phyloP scores from a whole-genome alignment of 495 filamentous ascomycete genomes.

The Sphaerosporella brunnea region DNA sequence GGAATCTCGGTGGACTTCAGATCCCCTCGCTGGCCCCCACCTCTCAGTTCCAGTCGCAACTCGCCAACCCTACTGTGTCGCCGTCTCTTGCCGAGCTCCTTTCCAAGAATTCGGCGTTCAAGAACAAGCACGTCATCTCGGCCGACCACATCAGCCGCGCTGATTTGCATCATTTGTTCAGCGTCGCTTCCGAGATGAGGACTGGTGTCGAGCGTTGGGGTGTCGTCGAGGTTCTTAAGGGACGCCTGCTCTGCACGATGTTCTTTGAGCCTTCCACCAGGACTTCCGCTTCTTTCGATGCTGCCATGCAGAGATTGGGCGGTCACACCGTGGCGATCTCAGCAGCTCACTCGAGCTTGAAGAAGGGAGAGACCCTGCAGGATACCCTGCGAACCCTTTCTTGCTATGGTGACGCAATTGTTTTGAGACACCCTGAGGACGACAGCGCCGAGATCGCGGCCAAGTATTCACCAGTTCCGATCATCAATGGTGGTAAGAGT shows the following conservation, averaged over 20 bases:
- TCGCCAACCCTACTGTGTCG: constrained; percentile 31
- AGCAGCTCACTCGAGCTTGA: constrained; percentile 61
- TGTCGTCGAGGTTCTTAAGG: constrained; percentile 69
- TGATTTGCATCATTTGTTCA: constrained; percentile 84
- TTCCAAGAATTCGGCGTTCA: constrained; percentile 58
- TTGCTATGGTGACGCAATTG: constrained; percentile 84
- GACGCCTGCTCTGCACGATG: constrained; percentile 68
- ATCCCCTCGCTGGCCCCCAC: constrained; percentile 33
- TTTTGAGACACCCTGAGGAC: constrained; percentile 78
- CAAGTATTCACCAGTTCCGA: constrained; percentile 70
- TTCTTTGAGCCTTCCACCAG: constrained; percentile 97
- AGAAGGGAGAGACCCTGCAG: constrained; percentile 85
- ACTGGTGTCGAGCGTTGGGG: constrained; percentile 80
- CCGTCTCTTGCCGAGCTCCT: constrained; percentile 51
- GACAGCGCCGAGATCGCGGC: constrained; percentile 58
- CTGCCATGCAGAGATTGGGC: constrained; percentile 93
- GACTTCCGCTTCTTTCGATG: constrained; percentile 89
- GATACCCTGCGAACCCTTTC: constrained; percentile 86
- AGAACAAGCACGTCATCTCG: constrained; percentile 67
- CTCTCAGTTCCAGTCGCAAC: constrained; percentile 20
- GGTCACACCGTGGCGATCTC: constrained; percentile 63
- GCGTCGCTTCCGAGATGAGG: constrained; percentile 90
- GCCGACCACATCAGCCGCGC: constrained; percentile 72
- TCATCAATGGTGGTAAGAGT: constrained; percentile 69
- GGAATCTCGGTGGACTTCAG: constrained; percentile 9